Evolutionary conservation across 1,284 basidiomycete species (phyloP).

Genomic region (Schizophyllum commune): DNA sequence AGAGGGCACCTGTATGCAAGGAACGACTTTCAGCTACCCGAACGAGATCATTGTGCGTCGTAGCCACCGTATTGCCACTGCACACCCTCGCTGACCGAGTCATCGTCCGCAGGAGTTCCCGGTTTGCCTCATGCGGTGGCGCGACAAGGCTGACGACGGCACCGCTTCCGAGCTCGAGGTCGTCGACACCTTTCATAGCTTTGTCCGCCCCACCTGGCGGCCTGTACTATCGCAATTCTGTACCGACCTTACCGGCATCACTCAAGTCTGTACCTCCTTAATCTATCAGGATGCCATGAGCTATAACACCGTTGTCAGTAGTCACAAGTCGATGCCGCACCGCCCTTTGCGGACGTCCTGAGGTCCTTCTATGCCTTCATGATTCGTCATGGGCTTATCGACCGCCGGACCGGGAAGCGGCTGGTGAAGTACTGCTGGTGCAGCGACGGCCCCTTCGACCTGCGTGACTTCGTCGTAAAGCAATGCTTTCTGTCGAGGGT

Average conservation of each 20-base stretch:
- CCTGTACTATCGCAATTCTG: conserved; percentile 82
- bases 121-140: conserved; percentile 83
- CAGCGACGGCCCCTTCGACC: conserved; percentile 75
- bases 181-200: conserved; percentile 79
- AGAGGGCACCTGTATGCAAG: conserved; percentile 81
- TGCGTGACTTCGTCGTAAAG: conserved; percentile 81
- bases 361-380: conserved; percentile 64
- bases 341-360: conserved; percentile 69
- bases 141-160: conserved; percentile 45
- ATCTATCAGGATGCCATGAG: conserved; percentile 5
- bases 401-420: conserved; percentile 42
- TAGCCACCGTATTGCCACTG: conserved; percentile 1
- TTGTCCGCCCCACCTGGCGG: conserved; percentile 83
- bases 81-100: conserved; percentile 4
- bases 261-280: conserved; percentile 54
- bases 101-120: conserved; percentile 66
- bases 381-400: conserved; percentile 54
- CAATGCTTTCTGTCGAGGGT: conserved; percentile 82
- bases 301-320: conserved; percentile 24
- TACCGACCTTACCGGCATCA: conserved; percentile 82
- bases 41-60: conserved; percentile 88
- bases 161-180: conserved; percentile 54
- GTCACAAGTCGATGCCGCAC: conserved; percentile 76
- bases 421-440: conserved; percentile 67
- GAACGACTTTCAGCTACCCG: conserved; percentile 64